phyloP scores from a whole-genome alignment of 208 protist species.

The Acanthamoeba comandoni region DNA sequence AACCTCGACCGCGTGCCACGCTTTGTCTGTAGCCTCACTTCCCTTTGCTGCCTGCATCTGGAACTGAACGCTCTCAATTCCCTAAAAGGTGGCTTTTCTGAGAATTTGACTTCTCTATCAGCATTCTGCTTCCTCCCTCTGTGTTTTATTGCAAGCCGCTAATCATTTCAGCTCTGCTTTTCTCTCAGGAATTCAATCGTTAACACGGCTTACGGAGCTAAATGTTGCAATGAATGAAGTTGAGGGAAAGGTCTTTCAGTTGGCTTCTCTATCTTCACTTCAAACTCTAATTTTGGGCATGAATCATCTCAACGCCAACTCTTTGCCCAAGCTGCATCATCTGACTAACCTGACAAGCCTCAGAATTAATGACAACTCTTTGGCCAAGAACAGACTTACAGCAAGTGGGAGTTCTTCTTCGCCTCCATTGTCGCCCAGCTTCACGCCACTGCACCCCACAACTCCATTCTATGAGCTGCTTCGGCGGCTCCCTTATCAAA shows the following conservation, averaged over 20 bases:
- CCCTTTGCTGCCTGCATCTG: slow-evolving; percentile 19
- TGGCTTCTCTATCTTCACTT: slow-evolving; percentile 34
- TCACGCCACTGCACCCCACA: no score
- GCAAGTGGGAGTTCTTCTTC: no score
- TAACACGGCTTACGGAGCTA: slow-evolving; percentile 43
- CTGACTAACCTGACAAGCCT: slow-evolving; percentile 9
- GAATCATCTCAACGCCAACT: slow-evolving; percentile 31
- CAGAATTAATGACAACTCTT: slow-evolving; percentile 42
- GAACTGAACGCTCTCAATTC: slow-evolving; percentile 44
- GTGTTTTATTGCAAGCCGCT: no score
- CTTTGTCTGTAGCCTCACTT: slow-evolving; percentile 28
- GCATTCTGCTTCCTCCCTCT: no score
- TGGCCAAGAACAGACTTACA: slow-evolving; percentile 23
- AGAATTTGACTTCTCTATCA: no score
- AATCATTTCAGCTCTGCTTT: no score
- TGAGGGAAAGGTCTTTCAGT: slow-evolving; percentile 41
- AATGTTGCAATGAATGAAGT: slow-evolving; percentile 53
- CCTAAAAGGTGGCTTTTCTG: no score
- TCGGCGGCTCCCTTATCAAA: no score
- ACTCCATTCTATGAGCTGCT: no score
- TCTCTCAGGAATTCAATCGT: slow-evolving; percentile 5
- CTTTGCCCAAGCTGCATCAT: slow-evolving; percentile 58
- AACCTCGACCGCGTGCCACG: slow-evolving; percentile 50
- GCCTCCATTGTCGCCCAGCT: no score
- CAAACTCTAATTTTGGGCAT: slow-evolving; percentile 44